These are phyloP conservation scores for Marasmius oreades DNA, from an alignment of 1,284 basidiomycete genomes.

Conservation along the genomic window DNA sequence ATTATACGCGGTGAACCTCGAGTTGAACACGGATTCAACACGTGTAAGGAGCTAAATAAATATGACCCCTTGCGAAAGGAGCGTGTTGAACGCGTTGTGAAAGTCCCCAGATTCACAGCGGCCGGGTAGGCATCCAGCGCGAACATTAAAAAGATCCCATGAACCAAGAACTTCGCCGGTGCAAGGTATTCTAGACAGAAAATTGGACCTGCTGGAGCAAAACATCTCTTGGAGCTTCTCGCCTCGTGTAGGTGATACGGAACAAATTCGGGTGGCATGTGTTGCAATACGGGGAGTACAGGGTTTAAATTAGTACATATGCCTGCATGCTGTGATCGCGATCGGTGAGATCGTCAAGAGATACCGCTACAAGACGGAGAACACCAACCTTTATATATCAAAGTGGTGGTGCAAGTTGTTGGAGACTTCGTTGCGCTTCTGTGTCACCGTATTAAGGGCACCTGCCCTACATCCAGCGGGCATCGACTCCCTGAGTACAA, in stretches of 20 bases:
- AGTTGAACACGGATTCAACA: constrained; percentile 9
- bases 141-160: neutral
- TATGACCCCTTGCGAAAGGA: neutral
- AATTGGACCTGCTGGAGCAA: neutral
- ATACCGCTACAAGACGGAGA: neutral
- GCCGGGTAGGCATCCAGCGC: neutral
- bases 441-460: constrained; percentile 4
- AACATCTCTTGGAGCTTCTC: neutral
- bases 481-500: constrained; percentile 3
- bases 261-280: neutral
- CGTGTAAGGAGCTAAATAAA: constrained; percentile 7
- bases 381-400: constrained; percentile 6
- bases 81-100: constrained; percentile 1
- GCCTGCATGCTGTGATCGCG: neutral
- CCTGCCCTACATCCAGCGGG: constrained; percentile 4
- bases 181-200: neutral
- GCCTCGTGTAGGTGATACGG: neutral
- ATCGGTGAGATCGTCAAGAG: neutral
- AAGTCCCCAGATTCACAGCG: neutral
- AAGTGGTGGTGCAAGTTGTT: constrained; percentile 12
- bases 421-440: constrained; percentile 5
- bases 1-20: constrained; percentile 1
- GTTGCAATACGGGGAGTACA: neutral
- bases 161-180: neutral
- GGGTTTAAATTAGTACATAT: neutral